Percentiles rank a stretch among this genome's conserved stretches.
phyloP scores from a whole-genome alignment of 2,329 filamentous ascomycete species.

The Colletotrichum neosansevieriae region DNA sequence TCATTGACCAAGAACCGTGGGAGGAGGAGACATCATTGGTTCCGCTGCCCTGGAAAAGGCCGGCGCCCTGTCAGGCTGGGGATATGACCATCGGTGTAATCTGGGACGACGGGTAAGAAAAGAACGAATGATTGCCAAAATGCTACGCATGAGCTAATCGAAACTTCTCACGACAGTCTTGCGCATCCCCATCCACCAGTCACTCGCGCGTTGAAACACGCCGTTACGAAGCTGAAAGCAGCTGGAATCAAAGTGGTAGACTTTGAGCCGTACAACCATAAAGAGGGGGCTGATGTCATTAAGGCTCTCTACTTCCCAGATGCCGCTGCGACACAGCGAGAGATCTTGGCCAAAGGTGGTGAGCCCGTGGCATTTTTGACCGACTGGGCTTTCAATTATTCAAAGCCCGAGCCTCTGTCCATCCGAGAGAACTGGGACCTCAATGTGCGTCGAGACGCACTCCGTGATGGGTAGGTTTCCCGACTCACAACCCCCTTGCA shows the following conservation, averaged over 20 bases:
- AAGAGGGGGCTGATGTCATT: slow-evolving; percentile 42
- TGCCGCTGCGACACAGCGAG: slow-evolving; percentile 40
- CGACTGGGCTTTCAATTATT: slow-evolving; percentile 43
- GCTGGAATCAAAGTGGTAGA: slow-evolving; percentile 44
- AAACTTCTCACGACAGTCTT: not conserved
- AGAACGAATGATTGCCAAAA: too few species aligned
- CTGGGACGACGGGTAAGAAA: slow-evolving; percentile 43
- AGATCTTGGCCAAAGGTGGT: slow-evolving; percentile 41
- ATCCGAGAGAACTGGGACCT: slow-evolving; percentile 43
- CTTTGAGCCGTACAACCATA: slow-evolving; percentile 43
- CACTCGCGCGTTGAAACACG: slow-evolving; percentile 39
- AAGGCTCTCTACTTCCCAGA: slow-evolving; percentile 45
- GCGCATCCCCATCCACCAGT: slow-evolving; percentile 44
- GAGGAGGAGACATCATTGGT: slow-evolving; percentile 53
- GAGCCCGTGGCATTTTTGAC: slow-evolving; percentile 48
- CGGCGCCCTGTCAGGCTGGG: slow-evolving; percentile 27
- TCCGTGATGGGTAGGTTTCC: slow-evolving; percentile 42
- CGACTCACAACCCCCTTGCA: slow-evolving; percentile 46
- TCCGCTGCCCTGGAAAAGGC: slow-evolving; percentile 55
- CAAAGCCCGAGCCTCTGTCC: slow-evolving; percentile 30
- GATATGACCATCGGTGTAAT: slow-evolving; percentile 42
- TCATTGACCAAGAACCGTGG: slow-evolving; percentile 56
- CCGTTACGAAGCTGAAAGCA: slow-evolving; percentile 39
- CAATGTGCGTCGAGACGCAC: slow-evolving; percentile 41
- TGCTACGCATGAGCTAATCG: not conserved